Evolutionary conservation across 2,329 filamentous ascomycete species (phyloP).

Genomic region (Ceratocystis harringtonii): DNA sequence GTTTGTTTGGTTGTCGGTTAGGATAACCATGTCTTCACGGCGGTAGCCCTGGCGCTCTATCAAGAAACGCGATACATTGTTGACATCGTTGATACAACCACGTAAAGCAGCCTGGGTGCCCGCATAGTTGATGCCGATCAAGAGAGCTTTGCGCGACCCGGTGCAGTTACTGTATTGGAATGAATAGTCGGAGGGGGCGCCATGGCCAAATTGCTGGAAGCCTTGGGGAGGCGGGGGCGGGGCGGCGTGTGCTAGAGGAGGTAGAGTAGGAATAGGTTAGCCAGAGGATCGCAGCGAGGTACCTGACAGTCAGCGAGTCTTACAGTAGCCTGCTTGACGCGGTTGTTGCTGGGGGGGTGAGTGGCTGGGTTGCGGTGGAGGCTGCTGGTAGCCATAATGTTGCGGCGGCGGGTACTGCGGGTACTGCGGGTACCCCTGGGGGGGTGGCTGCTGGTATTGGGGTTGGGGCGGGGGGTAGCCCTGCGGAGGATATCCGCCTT

Average conservation of each 20-base stretch:
- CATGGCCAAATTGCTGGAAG: conserved; percentile 61
- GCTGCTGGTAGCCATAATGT: conserved; percentile 15
- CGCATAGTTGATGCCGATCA: conserved; percentile 49
- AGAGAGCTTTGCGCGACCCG: conserved; percentile 51
- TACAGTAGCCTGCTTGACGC: not conserved
- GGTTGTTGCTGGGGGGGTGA: conserved; percentile 1
- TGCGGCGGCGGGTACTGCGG: conserved; percentile 10
- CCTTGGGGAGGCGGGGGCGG: conserved; percentile 52
- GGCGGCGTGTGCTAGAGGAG: conserved; percentile 21
- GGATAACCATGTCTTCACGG: conserved; percentile 42
- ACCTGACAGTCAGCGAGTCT: not conserved
- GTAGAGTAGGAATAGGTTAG: conserved; percentile 27
- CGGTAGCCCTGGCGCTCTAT: conserved; percentile 40
- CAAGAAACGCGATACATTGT: conserved; percentile 43
- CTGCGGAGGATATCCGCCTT: conserved; percentile 15
- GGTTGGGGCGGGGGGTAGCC: conserved; percentile 9
- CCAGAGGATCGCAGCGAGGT: not conserved
- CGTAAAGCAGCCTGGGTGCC: conserved; percentile 40
- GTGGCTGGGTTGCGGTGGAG: not conserved
- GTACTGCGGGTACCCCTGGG: not conserved
- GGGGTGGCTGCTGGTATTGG: conserved; percentile 5
- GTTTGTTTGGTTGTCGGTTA: conserved; percentile 43
- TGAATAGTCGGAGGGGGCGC: conserved; percentile 63
- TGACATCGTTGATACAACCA: conserved; percentile 46
- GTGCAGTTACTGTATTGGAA: conserved; percentile 91